Evolutionary conservation across 1,284 basidiomycete species (phyloP).

Genomic region (Apiotrichum gracile): DNA sequence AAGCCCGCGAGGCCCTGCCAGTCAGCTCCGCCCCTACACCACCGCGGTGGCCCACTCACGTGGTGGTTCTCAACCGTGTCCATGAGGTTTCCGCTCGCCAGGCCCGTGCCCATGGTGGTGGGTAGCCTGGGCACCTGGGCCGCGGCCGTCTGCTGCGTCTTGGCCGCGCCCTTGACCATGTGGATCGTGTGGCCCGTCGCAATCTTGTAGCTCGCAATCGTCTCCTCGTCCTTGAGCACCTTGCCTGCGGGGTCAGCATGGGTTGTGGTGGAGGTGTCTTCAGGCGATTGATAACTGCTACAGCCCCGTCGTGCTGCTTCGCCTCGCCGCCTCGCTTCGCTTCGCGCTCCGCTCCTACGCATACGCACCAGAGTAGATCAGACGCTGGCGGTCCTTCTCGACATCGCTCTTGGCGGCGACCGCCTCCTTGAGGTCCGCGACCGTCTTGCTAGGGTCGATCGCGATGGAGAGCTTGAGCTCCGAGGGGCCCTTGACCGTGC

Average conservation of each 20-base stretch:
- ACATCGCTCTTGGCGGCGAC: slow-evolving; percentile 78
- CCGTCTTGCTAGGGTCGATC: slow-evolving; percentile 63
- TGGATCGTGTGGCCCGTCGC: slow-evolving; percentile 70
- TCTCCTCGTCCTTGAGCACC: slow-evolving; percentile 68
- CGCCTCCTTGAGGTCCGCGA: slow-evolving; percentile 75
- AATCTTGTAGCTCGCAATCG: slow-evolving; percentile 77
- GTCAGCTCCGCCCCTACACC: slow-evolving; percentile 10
- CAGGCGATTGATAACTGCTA: too few relatives aligned
- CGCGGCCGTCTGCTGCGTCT: slow-evolving; percentile 43
- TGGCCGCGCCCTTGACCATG: slow-evolving; percentile 81
- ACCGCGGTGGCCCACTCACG: slow-evolving; percentile 16
- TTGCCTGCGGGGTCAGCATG: slow-evolving; percentile 32
- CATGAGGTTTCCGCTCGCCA: slow-evolving; percentile 58
- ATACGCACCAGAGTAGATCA: slow-evolving; percentile 73
- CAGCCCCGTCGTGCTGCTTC: background rate
- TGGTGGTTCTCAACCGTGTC: slow-evolving; percentile 50
- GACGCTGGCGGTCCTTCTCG: slow-evolving; percentile 71
- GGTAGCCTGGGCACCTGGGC: slow-evolving; percentile 52
- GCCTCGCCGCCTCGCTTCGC: too few relatives aligned
- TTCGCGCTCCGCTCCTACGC: too few relatives aligned
- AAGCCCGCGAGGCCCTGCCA: slow-evolving; percentile 52
- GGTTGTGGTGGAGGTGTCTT: too few relatives aligned
- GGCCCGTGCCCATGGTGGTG: slow-evolving; percentile 73
- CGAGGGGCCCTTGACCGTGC: slow-evolving; percentile 60
- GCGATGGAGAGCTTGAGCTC: slow-evolving; percentile 83